Conservation (phyloP, 2,329 filamentous ascomycete genomes). For the Lecanicillium sp. region DNA sequence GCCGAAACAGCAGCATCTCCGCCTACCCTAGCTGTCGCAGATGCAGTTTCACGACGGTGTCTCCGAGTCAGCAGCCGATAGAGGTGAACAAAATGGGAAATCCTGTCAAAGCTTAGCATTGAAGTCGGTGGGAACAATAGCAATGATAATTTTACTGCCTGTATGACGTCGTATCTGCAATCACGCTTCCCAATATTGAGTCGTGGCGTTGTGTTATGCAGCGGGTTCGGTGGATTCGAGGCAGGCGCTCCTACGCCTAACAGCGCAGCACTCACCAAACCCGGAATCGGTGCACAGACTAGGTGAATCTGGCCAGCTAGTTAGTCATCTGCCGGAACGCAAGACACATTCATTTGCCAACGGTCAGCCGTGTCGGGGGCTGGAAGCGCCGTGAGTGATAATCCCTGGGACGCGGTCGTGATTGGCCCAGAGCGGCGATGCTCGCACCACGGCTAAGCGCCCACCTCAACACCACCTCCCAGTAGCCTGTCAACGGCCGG, state of each 20-base stretch:
- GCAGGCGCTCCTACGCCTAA: too few relatives aligned
- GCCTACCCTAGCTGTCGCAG: conserved; percentile 4
- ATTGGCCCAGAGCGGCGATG: background rate
- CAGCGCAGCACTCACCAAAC: too few relatives aligned
- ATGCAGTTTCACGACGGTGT: conserved; percentile 8
- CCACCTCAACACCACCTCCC: background rate
- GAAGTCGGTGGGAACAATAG: too few relatives aligned
- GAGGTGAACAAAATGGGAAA: too few relatives aligned
- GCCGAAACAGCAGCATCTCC: background rate
- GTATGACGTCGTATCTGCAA: too few relatives aligned
- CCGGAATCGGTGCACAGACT: too few relatives aligned
- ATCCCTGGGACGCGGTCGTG: background rate
- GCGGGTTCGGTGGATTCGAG: too few relatives aligned
- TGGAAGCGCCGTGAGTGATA: conserved; percentile 3
- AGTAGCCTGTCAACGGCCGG: background rate
- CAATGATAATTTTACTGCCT: too few relatives aligned
- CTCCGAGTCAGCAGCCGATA: background rate
- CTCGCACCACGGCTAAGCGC: conserved; percentile 1
- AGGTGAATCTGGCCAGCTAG: too few relatives aligned
- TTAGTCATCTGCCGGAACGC: background rate
- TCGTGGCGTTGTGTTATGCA: too few relatives aligned
- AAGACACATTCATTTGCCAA: background rate
- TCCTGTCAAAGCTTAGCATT: too few relatives aligned
- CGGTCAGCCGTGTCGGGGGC: background rate
- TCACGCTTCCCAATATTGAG: too few relatives aligned